A percentile compares a stretch with the other conserved stretches of the same genome.
Evolutionary conservation across 768 basidiomycete species (phyloP).

Genomic region (Russula ochroleuca): DNA sequence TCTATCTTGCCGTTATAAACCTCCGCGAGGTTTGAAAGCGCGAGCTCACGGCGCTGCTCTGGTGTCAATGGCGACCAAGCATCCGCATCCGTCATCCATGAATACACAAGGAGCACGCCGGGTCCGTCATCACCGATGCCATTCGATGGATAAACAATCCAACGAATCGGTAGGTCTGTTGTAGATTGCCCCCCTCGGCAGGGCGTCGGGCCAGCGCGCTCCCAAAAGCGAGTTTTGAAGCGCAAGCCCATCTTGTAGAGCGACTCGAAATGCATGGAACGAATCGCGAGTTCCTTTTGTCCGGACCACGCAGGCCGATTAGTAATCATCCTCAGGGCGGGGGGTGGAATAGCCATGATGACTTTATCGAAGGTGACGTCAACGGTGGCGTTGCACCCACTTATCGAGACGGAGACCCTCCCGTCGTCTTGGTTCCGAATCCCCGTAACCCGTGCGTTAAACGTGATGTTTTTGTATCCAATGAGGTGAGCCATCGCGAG

Average conservation of each 20-base stretch:
- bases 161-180: slow-evolving; percentile 26
- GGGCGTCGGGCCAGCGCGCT: slow-evolving; percentile 11
- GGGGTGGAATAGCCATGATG: slow-evolving; percentile 29
- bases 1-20: slow-evolving; percentile 26
- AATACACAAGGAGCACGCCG: slow-evolving; percentile 32
- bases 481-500: slow-evolving; percentile 28
- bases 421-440: slow-evolving; percentile 23
- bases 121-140: slow-evolving; percentile 28
- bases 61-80: slow-evolving; percentile 28
- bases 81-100: slow-evolving; percentile 31
- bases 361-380: slow-evolving; percentile 28
- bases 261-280: slow-evolving; percentile 30
- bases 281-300: slow-evolving; percentile 29
- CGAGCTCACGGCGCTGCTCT: slow-evolving; percentile 25
- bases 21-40: slow-evolving; percentile 29
- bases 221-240: slow-evolving; percentile 30
- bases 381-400: background rate
- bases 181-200: slow-evolving; percentile 26
- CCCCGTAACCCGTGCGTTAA: slow-evolving; percentile 27
- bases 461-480: slow-evolving; percentile 28
- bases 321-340: slow-evolving; percentile 30
- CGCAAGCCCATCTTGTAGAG: slow-evolving; percentile 30
- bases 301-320: slow-evolving; percentile 28
- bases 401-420: slow-evolving; percentile 17
- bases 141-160: slow-evolving; percentile 26